phyloP scores from a whole-genome alignment of 176 grass and related monocot genomes.

The Musa beccarii region DNA sequence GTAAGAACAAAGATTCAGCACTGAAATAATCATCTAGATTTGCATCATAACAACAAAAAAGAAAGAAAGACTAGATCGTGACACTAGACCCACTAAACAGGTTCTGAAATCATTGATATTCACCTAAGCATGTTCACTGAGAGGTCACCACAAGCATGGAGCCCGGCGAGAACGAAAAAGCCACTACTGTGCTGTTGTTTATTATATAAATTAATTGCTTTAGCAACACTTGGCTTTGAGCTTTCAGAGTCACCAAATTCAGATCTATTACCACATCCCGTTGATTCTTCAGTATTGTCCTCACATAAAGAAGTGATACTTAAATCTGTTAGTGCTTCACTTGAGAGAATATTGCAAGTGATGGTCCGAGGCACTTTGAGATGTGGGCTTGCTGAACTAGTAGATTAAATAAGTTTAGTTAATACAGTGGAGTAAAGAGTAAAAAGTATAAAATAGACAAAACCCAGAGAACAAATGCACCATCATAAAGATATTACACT shows the following conservation, averaged over 20 bases:
- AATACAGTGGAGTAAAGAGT: background rate
- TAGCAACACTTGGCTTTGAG: background rate
- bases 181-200: background rate
- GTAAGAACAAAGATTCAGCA: background rate
- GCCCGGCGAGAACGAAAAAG: slow-evolving; percentile 67
- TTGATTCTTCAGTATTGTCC: slow-evolving; percentile 26
- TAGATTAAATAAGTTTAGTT: slow-evolving; percentile 3
- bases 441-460: background rate
- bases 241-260: background rate
- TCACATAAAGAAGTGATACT: slow-evolving; percentile 36
- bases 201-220: background rate
- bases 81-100: background rate
- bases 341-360: slow-evolving; percentile 84
- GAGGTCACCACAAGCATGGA: slow-evolving; percentile 96
- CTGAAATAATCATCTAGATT: background rate
- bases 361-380: slow-evolving; percentile 63
- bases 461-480: slow-evolving; percentile 12
- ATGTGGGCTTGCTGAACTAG: slow-evolving; percentile 45
- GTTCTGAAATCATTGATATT: background rate
- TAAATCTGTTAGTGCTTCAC: slow-evolving; percentile 56
- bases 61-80: background rate
- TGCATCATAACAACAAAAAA: background rate
- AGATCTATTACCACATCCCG: slow-evolving; percentile 12
- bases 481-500: slow-evolving; percentile 28
- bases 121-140: slow-evolving; percentile 98